Evolutionary conservation across 495 filamentous ascomycete species (phyloP).

Genomic region (Tuber melanosporum): DNA sequence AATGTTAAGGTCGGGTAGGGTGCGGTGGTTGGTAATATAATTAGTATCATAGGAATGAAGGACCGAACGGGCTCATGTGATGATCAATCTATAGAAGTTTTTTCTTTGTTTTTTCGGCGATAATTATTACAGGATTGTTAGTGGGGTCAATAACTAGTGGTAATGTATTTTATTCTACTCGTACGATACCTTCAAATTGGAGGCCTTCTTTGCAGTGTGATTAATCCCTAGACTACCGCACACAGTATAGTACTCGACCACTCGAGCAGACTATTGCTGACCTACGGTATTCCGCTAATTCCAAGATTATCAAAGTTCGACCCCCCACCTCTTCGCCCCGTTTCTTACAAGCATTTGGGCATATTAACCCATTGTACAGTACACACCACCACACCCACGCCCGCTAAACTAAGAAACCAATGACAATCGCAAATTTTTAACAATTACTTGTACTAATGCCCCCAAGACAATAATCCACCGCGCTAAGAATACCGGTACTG

Average conservation of each 20-base stretch:
- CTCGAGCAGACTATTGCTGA: slow-evolving; percentile 9
- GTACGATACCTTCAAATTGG: background rate
- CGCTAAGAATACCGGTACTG: background rate
- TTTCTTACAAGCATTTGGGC: background rate
- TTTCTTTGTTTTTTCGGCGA: background rate
- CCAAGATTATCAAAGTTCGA: background rate
- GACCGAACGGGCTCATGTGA: background rate
- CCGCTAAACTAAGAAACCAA: background rate
- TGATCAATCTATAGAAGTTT: background rate
- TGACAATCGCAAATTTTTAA: background rate
- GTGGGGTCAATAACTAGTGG: background rate
- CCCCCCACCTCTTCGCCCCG: background rate
- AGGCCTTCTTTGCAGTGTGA: background rate
- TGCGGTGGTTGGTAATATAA: background rate
- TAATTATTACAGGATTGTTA: background rate
- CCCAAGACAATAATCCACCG: background rate
- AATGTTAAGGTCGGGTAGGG: background rate
- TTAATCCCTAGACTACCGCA: background rate
- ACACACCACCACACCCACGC: background rate
- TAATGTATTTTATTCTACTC: background rate
- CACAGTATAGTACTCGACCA: background rate
- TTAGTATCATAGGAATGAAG: background rate
- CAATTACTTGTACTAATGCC: background rate
- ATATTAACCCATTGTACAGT: background rate
- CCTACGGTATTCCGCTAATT: slow-evolving; percentile 15